phyloP scores from a whole-genome alignment of 2,329 filamentous ascomycete species.

The Aspergillus novoparasiticus region DNA sequence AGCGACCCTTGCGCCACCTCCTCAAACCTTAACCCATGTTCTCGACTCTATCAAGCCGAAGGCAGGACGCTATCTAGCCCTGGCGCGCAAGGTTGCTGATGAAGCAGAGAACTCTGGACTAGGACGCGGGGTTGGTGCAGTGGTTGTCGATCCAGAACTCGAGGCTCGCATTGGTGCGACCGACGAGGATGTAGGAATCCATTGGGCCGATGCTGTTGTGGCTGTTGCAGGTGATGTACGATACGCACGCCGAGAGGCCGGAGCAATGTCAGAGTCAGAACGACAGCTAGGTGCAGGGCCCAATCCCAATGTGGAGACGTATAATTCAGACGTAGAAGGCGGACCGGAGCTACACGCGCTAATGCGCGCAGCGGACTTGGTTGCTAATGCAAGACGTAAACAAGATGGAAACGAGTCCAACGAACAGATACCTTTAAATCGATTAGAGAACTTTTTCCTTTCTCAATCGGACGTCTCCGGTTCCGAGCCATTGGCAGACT shows the following conservation, averaged over 20 bases:
- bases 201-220: conserved; percentile 42
- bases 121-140: conserved; percentile 46
- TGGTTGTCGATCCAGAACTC: conserved; percentile 48
- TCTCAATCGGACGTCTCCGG: conserved; percentile 30
- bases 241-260: conserved; percentile 36
- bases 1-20: conserved; percentile 46
- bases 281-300: conserved; percentile 22
- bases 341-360: conserved; percentile 50
- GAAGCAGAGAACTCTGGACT: conserved; percentile 40
- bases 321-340: conserved; percentile 42
- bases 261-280: conserved; percentile 25
- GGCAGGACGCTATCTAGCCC: conserved; percentile 42
- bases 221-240: conserved; percentile 49
- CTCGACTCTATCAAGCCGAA: conserved; percentile 39
- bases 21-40: conserved; percentile 37
- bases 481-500: conserved; percentile 53
- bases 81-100: conserved; percentile 42
- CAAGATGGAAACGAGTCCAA: conserved; percentile 22
- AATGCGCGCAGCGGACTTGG: conserved; percentile 48
- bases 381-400: conserved; percentile 44
- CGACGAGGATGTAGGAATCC: conserved; percentile 26
- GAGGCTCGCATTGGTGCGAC: conserved; percentile 25
- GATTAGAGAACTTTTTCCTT: conserved; percentile 47
- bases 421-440: conserved; percentile 22
- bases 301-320: conserved; percentile 27